Evolutionary conservation across 306 rosid species (phyloP).

Genomic region (Prinsepia uniflora): DNA sequence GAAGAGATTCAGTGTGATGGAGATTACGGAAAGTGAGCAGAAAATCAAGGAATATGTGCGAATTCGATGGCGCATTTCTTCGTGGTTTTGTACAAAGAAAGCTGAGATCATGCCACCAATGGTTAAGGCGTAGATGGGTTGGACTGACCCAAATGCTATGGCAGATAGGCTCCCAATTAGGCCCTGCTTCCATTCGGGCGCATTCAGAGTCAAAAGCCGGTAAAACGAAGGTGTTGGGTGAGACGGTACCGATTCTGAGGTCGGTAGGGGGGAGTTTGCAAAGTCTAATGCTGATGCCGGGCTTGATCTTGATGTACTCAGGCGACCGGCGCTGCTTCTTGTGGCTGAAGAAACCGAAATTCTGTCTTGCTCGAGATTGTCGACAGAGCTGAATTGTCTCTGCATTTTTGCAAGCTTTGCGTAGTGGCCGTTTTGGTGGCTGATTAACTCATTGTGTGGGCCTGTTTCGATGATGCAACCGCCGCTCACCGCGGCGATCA

Average conservation of each 20-base stretch:
- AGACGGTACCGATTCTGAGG: constrained; percentile 19
- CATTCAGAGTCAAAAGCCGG: constrained; percentile 65
- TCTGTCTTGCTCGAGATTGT: constrained; percentile 59
- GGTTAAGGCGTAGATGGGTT: constrained; percentile 81
- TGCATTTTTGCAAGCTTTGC: constrained; percentile 78
- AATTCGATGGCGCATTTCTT: constrained; percentile 67
- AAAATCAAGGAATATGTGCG: constrained; percentile 61
- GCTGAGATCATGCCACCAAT: constrained; percentile 94
- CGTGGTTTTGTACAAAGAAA: constrained; percentile 65
- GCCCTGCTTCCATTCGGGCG: constrained; percentile 92
- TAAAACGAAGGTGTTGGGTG: constrained; percentile 58
- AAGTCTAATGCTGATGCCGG: constrained; percentile 38
- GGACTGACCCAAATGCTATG: constrained; percentile 69
- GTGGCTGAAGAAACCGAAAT: constrained; percentile 42
- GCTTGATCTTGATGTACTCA: constrained; percentile 68
- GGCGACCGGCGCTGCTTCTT: constrained; percentile 68
- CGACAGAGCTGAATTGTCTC: constrained; percentile 52
- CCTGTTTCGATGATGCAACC: constrained; percentile 77
- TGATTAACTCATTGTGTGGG: constrained; percentile 66
- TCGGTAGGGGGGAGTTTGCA: constrained; percentile 53
- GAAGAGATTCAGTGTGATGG: constrained; percentile 64
- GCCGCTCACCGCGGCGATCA: constrained; percentile 64
- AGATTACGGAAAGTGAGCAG: constrained; percentile 59
- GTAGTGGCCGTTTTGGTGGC: constrained; percentile 57
- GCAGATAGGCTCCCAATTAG: constrained; percentile 74